Evolutionary conservation across 257 asterid genomes (phyloP), one percentile per base, ranked within the genome.

Genomic region (Lithospermum erythrorhizon): DNA sequence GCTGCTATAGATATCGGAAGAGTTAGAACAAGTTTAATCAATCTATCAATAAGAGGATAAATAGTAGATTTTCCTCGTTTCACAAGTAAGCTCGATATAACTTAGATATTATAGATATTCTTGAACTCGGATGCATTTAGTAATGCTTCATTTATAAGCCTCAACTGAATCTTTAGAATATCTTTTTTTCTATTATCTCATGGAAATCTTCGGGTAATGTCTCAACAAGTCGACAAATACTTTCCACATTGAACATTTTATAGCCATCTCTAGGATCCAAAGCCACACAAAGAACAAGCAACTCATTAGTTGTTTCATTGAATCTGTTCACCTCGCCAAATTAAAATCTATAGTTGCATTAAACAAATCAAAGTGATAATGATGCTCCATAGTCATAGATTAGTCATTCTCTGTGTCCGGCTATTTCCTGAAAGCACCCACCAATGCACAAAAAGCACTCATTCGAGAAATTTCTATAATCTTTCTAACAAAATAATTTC

Each of bases 251-350:
- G 19, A 70, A 64, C 0, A 58, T 20, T 58, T 64, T 37, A 21
- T 64, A 64, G 21, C 21, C 58, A 53, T 55, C 53, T 22, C 23
- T 70, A 4, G 59, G 61, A 58, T 63, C 15, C 13, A 24, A 68
- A 55, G 73, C 62, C 21, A 45, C 53, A 13, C 61, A 53, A 19
- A 61, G 19, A 9, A 16, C 49, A 17, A 61, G 20, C 27, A 68
- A 37, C n/a, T 68, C 37, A 3, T 6, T 30, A 0, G 30, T 27
- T 27, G 30, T 27, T 27, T 27, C 30, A 27, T 6, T 27, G 52
- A 18, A 24, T 9, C 0, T 3, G 4, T 1, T 37, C 4, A 29
- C n/a, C 8, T 27, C 11, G n/a, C 5, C 6, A 19, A 16, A 3
- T 11, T n/a, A 41, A 13, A 37, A 45, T 21, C 35, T 0, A 41